phyloP scores from a whole-genome alignment of 305 asterid species.

The Andrographis paniculata region DNA sequence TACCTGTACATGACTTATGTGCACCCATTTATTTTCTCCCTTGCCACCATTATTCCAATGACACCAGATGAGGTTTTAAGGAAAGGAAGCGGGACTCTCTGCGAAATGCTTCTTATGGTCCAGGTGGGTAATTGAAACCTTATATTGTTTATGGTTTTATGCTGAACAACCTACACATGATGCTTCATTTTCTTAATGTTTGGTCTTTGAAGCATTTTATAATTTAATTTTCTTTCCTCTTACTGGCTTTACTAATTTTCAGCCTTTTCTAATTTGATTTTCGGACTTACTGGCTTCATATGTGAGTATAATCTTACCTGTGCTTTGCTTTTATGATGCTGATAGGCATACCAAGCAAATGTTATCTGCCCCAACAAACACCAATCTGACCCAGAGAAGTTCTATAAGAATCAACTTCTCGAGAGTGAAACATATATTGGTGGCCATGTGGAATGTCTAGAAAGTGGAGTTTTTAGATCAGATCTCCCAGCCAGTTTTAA shows the following conservation, averaged over 20 bases:
- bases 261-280: too few relatives aligned
- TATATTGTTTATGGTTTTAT: conserved; percentile 10
- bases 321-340: conserved; percentile 21
- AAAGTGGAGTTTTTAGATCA: conserved; percentile 99
- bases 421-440: conserved; percentile 99
- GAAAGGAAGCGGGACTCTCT: conserved; percentile 98
- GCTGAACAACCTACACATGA: conserved; percentile 8
- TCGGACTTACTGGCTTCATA: too few relatives aligned
- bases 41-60: conserved; percentile 98
- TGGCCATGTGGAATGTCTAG: conserved; percentile 98
- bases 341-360: conserved; percentile 92
- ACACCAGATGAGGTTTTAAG: conserved; percentile 98
- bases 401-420: conserved; percentile 67
- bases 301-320: conserved; percentile 13
- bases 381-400: conserved; percentile 96
- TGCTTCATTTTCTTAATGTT: conserved; percentile 10
- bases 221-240: too few relatives aligned
- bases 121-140: conserved; percentile 47
- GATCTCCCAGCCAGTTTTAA: conserved; percentile 93
- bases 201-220: too few relatives aligned
- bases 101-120: conserved; percentile 99
- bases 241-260: too few relatives aligned
- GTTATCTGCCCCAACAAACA: conserved; percentile 98
- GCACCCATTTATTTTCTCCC: conserved; percentile 97
- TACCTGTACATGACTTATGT: conserved; percentile 96